Evolutionary conservation across 2,329 filamentous ascomycete species (phyloP).

Genomic region (Didymella glomerata): DNA sequence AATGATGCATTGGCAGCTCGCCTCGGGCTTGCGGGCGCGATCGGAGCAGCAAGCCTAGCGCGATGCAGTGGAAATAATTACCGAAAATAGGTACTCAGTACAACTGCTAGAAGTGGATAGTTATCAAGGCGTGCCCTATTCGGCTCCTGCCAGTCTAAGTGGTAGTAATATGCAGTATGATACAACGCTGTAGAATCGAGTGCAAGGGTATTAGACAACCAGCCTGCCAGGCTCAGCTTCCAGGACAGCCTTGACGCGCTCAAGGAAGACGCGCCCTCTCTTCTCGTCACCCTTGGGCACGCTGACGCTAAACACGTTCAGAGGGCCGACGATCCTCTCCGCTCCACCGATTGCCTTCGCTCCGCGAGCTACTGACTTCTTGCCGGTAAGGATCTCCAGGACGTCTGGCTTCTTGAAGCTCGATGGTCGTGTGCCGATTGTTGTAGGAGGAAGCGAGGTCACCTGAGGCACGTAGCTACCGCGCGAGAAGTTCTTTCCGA

Average conservation of each 20-base stretch:
- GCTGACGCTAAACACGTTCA: slow-evolving; percentile 82
- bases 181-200: slow-evolving; percentile 37
- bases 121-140: slow-evolving; percentile 7
- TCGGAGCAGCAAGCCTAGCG: slow-evolving; percentile 11
- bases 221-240: slow-evolving; percentile 52
- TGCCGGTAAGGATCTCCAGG: slow-evolving; percentile 74
- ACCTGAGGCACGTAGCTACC: slow-evolving; percentile 79
- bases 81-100: slow-evolving; percentile 4
- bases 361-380: slow-evolving; percentile 39
- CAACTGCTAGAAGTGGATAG: slow-evolving; percentile 18
- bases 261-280: slow-evolving; percentile 81
- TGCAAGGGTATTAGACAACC: slow-evolving; percentile 42
- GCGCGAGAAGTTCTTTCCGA: slow-evolving; percentile 58
- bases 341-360: slow-evolving; percentile 43
- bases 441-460: slow-evolving; percentile 53
- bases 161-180: slow-evolving; percentile 32
- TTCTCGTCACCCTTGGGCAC: slow-evolving; percentile 83
- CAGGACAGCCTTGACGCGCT: slow-evolving; percentile 83
- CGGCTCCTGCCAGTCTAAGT: slow-evolving; percentile 12
- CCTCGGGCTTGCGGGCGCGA: slow-evolving; percentile 18
- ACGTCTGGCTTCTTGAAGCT: slow-evolving; percentile 72
- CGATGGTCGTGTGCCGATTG: slow-evolving; percentile 45
- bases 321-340: slow-evolving; percentile 56
- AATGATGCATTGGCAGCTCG: background rate
- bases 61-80: slow-evolving; percentile 11